Base-by-base conservation (phyloP, 1,284 basidiomycete genomes). In the Hymenochaete sp. region DNA sequence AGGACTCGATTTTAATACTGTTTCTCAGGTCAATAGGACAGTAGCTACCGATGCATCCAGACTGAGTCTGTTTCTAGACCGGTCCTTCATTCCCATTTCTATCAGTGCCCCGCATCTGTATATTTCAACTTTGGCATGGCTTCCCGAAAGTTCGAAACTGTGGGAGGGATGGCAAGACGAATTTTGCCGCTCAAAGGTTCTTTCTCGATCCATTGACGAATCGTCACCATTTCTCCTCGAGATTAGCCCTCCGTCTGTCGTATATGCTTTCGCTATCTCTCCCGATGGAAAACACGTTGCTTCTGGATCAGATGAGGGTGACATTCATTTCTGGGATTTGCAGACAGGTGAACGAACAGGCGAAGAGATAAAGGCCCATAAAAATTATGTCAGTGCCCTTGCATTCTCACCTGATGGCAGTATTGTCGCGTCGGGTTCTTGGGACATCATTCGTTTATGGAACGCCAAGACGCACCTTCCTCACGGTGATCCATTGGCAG, bases 221-320 rank as follows among this genome's bases (percentile, higher is more conserved):
- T n/a, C n/a, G n/a, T n/a, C n/a, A n/a, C n/a, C n/a, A n/a, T n/a
- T n/a, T n/a, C n/a, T n/a, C n/a, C n/a, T n/a, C n/a, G n/a, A n/a
- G n/a, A n/a, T n/a, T n/a, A n/a, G n/a, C n/a, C n/a, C n/a, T n/a
- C n/a, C n/a, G n/a, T n/a, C n/a, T n/a, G n/a, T n/a, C n/a, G n/a
- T n/a, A n/a, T n/a, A n/a, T n/a, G n/a, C n/a, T n/a, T n/a, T 35
- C 13, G 14, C 32, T 8, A 16, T 35, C 18, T 58, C 56, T 2
- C 45, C 45, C 2, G 53, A 57, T 36, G 55, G 56, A 3, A 31
- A 19, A 13, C 33, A 42, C 1, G 48, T 57, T 21, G 50, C 53
- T 1, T 56, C 57, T 1, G 52, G 48, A 7, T 51, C 50, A 0
- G 8, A 19, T 0, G 55, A 55, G 37, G 9, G 35, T 11, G 40